Base-by-base conservation (phyloP, 2,329 filamentous ascomycete species). In the Cladosporium sp. region DNA sequence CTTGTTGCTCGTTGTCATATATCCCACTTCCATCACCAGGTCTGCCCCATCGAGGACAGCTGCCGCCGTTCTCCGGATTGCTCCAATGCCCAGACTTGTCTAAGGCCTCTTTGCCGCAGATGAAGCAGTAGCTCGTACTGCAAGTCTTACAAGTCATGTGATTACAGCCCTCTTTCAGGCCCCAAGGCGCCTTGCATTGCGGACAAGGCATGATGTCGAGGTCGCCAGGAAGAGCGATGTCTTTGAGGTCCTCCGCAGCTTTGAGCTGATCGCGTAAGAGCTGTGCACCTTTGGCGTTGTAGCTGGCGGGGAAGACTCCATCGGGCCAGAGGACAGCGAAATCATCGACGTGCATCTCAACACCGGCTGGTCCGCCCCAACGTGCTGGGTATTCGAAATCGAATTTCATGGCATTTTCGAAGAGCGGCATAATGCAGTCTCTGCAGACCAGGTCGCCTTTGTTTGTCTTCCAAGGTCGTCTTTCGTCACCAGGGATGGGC, bases 61-160 rank as follows among this genome's bases (percentile, higher is more conserved):
- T 18, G 24, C 57, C 57, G 24, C 34, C 57, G 6, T n/a, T 14
- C 10, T 4, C 3, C 1, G 41, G 41, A 2, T 47, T 7, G 1
- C 1, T 11, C 57, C 57, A 59, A 18, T 59, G 57, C 2, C 24
- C 38, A 4, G n/a, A 28, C 4, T 41, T 7, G 7, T 12, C 57
- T 4, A 11, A 12, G 1, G 38, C 26, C 38, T 59, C 57, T 21
- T 47, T 63, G 34, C 66, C 66, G 34, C 66, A 67, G 2, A 67
- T 24, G 52, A 63, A 67, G 64, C 66, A 67, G 51, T 58, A 63
- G 51, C n/a, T 59, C 5, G 8, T 63, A 2, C 15, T 11, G 52
- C 66, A 67, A 47, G 21, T 2, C 10, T 15, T 15, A 65, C 67
- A 68, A 32, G 26, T 55, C 5, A 67, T 30, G 44, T 65, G 57